These are phyloP conservation scores for Xanthoconium purpureum DNA, from an alignment of 768 basidiomycete species.

Conservation along the genomic window DNA sequence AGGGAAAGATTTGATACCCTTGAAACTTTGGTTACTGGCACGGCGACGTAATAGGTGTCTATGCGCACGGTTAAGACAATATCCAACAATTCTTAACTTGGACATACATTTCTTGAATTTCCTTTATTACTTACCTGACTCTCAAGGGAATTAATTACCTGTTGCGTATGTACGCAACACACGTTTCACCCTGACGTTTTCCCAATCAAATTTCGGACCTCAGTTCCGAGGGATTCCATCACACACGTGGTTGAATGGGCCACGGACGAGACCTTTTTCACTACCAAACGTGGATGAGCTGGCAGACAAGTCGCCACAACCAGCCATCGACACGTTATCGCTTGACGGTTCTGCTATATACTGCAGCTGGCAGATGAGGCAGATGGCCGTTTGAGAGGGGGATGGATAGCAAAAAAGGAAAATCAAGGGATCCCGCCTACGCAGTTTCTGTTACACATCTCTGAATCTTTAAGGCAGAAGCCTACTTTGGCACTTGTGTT, in stretches of 20 bases:
- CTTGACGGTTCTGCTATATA: not conserved
- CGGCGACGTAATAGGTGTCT: conserved; percentile 12
- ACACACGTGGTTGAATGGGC: no score
- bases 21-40: conserved; percentile 10
- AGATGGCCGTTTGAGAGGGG: conserved; percentile 3
- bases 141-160: no score
- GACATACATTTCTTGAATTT: no score
- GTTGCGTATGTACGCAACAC: not conserved
- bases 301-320: no score
- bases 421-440: not conserved
- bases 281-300: not conserved
- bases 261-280: no score
- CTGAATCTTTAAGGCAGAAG: no score
- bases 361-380: not conserved
- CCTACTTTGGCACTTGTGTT: no score
- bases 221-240: no score
- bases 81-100: not conserved
- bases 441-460: no score
- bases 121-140: no score
- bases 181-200: no score
- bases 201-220: no score
- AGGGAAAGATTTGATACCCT: conserved; percentile 23
- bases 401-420: not conserved
- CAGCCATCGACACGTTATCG: not conserved
- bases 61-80: not conserved